Conservation (phyloP, 805 yeast genomes). For the Cephaloascus albidus region DNA sequence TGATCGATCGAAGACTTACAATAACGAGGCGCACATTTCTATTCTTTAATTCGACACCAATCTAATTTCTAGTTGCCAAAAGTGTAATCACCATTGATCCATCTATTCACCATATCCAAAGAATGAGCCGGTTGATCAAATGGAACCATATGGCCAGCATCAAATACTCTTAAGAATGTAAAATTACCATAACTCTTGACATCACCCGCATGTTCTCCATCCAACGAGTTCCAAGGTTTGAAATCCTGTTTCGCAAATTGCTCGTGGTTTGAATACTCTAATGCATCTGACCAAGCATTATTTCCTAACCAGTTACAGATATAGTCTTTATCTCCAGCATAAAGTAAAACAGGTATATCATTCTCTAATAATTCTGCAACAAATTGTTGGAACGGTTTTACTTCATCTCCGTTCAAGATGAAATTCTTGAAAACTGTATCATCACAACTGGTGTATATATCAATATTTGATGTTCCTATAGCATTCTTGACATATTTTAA, state of each 20-base stretch:
- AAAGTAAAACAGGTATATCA: slow-evolving; percentile 71
- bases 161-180: slow-evolving; percentile 68
- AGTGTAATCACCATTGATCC: slow-evolving; percentile 55
- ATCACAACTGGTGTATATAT: slow-evolving; percentile 27
- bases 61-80: too few species aligned
- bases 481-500: slow-evolving; percentile 26
- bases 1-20: too few species aligned
- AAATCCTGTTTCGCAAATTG: slow-evolving; percentile 33
- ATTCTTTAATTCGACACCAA: too few species aligned
- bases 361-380: slow-evolving; percentile 51
- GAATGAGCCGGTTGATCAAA: slow-evolving; percentile 75
- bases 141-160: slow-evolving; percentile 93
- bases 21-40: too few species aligned
- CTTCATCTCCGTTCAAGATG: slow-evolving; percentile 37
- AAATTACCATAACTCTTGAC: too few species aligned
- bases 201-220: too few species aligned
- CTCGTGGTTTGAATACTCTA: slow-evolving; percentile 54
- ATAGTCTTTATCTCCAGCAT: slow-evolving; percentile 93
- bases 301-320: slow-evolving; percentile 93
- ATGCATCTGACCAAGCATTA: slow-evolving; percentile 66
- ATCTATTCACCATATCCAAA: slow-evolving; percentile 60
- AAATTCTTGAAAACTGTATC: slow-evolving; percentile 34
- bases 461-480: slow-evolving; percentile 36
- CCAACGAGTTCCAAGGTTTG: slow-evolving; percentile 27
- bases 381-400: slow-evolving; percentile 37